A percentile compares a stretch with the other conserved stretches of the same genome.
Evolutionary conservation across 1,139 yeast species (phyloP).

Genomic region (Waltiozyma sp.): DNA sequence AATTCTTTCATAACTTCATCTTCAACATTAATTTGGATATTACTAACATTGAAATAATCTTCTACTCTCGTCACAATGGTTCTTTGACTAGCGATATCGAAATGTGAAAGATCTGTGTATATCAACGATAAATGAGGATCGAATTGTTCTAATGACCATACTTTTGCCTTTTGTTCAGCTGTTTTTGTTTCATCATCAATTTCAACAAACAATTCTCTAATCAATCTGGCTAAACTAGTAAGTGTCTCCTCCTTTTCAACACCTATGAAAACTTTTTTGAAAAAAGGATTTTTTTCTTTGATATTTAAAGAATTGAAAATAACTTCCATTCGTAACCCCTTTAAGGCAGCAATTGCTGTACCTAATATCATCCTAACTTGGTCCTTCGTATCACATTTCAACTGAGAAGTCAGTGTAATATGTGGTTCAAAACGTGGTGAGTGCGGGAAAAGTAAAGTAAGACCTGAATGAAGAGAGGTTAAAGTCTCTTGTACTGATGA

Average conservation of each 20-base stretch:
- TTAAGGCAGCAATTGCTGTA: slow-evolving; percentile 56
- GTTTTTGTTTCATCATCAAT: slow-evolving; percentile 9
- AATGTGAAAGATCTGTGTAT: slow-evolving; percentile 56
- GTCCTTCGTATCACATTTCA: slow-evolving; percentile 37
- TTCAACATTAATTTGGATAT: slow-evolving; percentile 23
- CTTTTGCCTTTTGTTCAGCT: slow-evolving; percentile 22
- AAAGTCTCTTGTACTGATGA: slow-evolving; percentile 47
- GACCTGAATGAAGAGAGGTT: slow-evolving; percentile 48
- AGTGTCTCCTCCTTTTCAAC: slow-evolving; percentile 46
- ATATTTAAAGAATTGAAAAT: slow-evolving; percentile 11
- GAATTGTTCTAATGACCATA: slow-evolving; percentile 49
- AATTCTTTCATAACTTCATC: slow-evolving; percentile 26
- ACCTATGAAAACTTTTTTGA: slow-evolving; percentile 55
- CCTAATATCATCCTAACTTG: slow-evolving; percentile 54
- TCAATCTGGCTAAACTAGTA: slow-evolving; percentile 55
- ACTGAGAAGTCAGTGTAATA: slow-evolving; percentile 58
- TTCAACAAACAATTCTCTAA: slow-evolving; percentile 54
- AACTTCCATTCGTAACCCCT: slow-evolving; percentile 17
- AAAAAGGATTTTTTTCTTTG: slow-evolving; percentile 32
- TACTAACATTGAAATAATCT: slow-evolving; percentile 50
- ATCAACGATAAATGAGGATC: slow-evolving; percentile 69
- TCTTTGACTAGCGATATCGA: slow-evolving; percentile 58
- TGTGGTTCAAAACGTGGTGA: slow-evolving; percentile 67
- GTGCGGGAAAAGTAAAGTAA: slow-evolving; percentile 61
- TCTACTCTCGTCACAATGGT: slow-evolving; percentile 60